Evolutionary conservation across 441 rosid species (phyloP).

Genomic region (Arabidopsis lyrata): DNA sequence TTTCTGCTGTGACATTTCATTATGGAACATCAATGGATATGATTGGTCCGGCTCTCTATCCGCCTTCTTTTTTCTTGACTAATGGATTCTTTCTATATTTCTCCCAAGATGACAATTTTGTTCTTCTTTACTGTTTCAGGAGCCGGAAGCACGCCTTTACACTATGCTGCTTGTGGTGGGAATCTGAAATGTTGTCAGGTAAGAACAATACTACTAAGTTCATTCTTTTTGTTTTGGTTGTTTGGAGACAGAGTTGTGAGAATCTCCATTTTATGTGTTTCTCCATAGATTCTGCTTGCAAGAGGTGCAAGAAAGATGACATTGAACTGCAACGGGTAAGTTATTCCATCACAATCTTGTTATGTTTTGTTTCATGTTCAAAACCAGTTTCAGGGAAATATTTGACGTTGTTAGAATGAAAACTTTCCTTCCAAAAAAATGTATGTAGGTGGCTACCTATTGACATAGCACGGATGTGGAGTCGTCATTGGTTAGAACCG

Average conservation of each 20-base stretch:
- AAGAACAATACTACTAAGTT: slow-evolving; percentile 42
- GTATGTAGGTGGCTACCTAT: slow-evolving; percentile 80
- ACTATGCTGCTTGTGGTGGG: slow-evolving; percentile 98
- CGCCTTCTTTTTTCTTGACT: slow-evolving; percentile 15
- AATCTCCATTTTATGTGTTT: slow-evolving; percentile 3
- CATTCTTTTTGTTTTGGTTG: not conserved
- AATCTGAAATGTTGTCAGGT: slow-evolving; percentile 96
- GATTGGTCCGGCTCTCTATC: slow-evolving; percentile 62
- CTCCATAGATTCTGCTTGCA: slow-evolving; percentile 78
- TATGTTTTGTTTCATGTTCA: slow-evolving; percentile 2
- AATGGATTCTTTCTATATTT: not conserved
- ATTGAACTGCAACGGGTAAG: slow-evolving; percentile 91
- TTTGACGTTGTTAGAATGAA: slow-evolving; percentile 5
- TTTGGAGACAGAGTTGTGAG: not conserved
- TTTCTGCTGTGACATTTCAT: slow-evolving; percentile 82
- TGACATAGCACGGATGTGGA: slow-evolving; percentile 99
- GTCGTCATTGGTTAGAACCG: slow-evolving; percentile 97
- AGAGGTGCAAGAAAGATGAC: slow-evolving; percentile 82
- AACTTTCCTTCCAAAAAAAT: slow-evolving; percentile 32
- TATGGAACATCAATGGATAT: slow-evolving; percentile 98
- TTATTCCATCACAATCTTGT: slow-evolving; percentile 21
- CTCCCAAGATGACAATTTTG: slow-evolving; percentile 14
- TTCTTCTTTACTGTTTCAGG: slow-evolving; percentile 54
- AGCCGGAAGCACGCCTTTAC: slow-evolving; percentile 98
- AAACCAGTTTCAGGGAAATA: slow-evolving; percentile 8